phyloP scores from a whole-genome alignment of 345 rosid genomes.

The Aquilaria sinensis region DNA sequence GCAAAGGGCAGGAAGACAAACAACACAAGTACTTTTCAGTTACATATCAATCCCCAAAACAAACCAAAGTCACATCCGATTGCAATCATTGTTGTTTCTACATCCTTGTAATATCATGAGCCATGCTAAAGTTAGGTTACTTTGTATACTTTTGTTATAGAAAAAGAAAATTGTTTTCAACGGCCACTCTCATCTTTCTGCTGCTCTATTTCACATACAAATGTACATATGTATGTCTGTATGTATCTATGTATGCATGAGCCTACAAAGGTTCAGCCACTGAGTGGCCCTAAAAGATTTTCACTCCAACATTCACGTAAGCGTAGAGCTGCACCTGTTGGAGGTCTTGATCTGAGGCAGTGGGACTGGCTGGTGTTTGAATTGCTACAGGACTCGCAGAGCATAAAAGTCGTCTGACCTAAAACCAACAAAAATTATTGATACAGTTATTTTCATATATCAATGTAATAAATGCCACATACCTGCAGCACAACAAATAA shows the following conservation, averaged over 20 bases:
- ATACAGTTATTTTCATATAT: not conserved
- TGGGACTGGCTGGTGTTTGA: constrained; percentile 72
- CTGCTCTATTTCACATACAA: too few species aligned
- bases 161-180: too few species aligned
- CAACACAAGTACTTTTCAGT: constrained; percentile 3
- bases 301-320: not conserved
- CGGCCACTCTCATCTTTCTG: too few species aligned
- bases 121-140: too few species aligned
- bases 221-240: too few species aligned
- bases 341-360: constrained; percentile 85
- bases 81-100: too few species aligned
- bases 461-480: not conserved
- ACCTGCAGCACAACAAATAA: not conserved
- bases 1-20: constrained; percentile 14
- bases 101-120: too few species aligned
- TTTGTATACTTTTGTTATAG: too few species aligned
- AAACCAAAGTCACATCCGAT: not conserved
- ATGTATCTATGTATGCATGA: too few species aligned
- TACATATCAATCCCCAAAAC: not conserved
- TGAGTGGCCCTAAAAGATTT: too few species aligned
- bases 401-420: constrained; percentile 91
- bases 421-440: constrained; percentile 3
- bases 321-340: constrained; percentile 61
- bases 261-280: too few species aligned
- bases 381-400: constrained; percentile 85